Conservation (phyloP, 768 basidiomycete species). For the Collybia nuda region DNA sequence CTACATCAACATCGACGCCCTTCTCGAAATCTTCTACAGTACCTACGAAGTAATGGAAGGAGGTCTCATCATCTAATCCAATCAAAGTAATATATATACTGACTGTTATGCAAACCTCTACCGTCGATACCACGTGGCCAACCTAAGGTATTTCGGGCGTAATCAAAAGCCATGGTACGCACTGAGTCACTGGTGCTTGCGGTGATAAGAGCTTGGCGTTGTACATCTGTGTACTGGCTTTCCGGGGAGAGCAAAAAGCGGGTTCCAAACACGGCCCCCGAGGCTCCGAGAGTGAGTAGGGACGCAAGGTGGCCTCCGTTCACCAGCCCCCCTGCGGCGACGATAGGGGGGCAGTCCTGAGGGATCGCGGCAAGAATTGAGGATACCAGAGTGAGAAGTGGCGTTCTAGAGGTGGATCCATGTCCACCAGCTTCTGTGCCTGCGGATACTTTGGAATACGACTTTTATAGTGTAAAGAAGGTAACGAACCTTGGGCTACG, state of each 20-base stretch:
- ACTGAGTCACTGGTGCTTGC: slow-evolving; percentile 47
- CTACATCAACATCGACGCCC: slow-evolving; percentile 40
- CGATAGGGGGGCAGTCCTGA: slow-evolving; percentile 45
- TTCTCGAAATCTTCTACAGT: slow-evolving; percentile 58
- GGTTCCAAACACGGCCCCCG: slow-evolving; percentile 72
- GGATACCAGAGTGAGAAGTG: slow-evolving; percentile 61
- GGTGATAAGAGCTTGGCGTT: slow-evolving; percentile 50
- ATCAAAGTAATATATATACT: slow-evolving; percentile 13
- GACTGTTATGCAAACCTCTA: slow-evolving; percentile 54
- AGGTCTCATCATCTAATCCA: not conserved
- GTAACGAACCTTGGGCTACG: slow-evolving; percentile 68
- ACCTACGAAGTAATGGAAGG: slow-evolving; percentile 22
- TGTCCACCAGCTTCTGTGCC: slow-evolving; percentile 85
- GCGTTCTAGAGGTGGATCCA: slow-evolving; percentile 54
- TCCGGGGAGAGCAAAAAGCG: slow-evolving; percentile 72
- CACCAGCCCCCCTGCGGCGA: slow-evolving; percentile 76
- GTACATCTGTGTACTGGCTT: slow-evolving; percentile 52
- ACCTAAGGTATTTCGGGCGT: slow-evolving; percentile 49
- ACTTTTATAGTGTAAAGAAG: slow-evolving; percentile 2
- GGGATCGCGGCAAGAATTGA: slow-evolving; percentile 46
- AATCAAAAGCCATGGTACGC: slow-evolving; percentile 65
- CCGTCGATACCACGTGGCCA: slow-evolving; percentile 68
- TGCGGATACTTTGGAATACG: slow-evolving; percentile 23
- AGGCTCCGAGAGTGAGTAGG: slow-evolving; percentile 63
- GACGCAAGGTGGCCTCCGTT: slow-evolving; percentile 66